A percentile compares a stretch with the other conserved stretches of the same genome.
These are phyloP conservation scores for Gossypium arboreum DNA, from an alignment of 345 rosid species.

Conservation along the genomic window DNA sequence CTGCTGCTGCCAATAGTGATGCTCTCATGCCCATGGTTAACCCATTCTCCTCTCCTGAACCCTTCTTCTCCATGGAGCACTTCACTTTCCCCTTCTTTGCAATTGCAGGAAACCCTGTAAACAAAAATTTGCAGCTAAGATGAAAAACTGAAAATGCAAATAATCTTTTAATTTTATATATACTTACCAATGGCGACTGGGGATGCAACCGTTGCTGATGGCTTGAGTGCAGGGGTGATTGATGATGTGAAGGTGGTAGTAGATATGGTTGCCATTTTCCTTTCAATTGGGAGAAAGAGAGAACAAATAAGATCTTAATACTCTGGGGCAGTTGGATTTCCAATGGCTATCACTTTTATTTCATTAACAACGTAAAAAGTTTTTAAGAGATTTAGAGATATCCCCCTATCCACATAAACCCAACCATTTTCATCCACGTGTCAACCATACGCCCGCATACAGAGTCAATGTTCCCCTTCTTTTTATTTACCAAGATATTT, in stretches of 20 bases:
- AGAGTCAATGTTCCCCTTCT: no score
- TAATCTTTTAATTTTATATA: background rate
- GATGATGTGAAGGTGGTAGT: conserved; percentile 45
- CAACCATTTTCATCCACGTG: conserved; percentile 66
- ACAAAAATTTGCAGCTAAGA: background rate
- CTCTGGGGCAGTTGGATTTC: conserved; percentile 7
- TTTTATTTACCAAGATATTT: no score
- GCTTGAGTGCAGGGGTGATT: conserved; percentile 39
- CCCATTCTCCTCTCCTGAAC: conserved; percentile 20
- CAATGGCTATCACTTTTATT: conserved; percentile 5
- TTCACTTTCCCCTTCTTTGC: conserved; percentile 54
- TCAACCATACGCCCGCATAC: conserved; percentile 26
- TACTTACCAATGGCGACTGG: conserved; percentile 66
- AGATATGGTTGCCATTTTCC: conserved; percentile 58
- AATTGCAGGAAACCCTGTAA: conserved; percentile 60
- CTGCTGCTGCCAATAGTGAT: conserved; percentile 40
- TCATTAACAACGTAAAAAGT: conserved; percentile 10
- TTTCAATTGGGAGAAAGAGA: background rate
- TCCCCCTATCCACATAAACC: conserved; percentile 50
- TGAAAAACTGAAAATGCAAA: background rate
- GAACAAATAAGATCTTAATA: background rate
- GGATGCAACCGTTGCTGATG: conserved; percentile 35
- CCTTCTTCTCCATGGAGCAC: conserved; percentile 51
- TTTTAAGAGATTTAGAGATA: conserved; percentile 22
- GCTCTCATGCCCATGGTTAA: conserved; percentile 39